Percentiles rank a stretch among this genome's conserved stretches.
These are phyloP conservation scores for Penicillium cataractarum DNA, from an alignment of 495 filamentous ascomycete species.

Conservation along the genomic window DNA sequence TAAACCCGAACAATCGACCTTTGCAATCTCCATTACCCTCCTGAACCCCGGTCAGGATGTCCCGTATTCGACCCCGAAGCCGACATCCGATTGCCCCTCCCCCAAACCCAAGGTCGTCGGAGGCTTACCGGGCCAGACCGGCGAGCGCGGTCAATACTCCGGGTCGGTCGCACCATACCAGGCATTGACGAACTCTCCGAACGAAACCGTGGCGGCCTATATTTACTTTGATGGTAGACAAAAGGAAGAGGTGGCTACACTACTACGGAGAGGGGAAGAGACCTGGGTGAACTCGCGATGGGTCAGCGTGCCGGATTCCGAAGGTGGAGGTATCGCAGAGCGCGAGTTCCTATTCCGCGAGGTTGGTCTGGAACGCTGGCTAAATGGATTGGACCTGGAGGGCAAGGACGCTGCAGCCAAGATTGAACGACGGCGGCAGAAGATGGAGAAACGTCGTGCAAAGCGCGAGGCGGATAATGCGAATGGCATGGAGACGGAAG, in stretches of 20 bases:
- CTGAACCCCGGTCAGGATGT: conserved; percentile 85
- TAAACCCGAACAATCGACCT: conserved; percentile 88
- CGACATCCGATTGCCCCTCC: conserved; percentile 69
- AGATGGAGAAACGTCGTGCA: conserved; percentile 82
- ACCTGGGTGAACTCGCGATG: conserved; percentile 99
- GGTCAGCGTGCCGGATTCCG: conserved; percentile 89
- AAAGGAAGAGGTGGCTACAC: conserved; percentile 96
- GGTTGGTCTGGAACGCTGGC: conserved; percentile 92
- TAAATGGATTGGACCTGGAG: conserved; percentile 91
- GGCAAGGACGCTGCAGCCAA: conserved; percentile 86
- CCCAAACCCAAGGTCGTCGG: conserved; percentile 81
- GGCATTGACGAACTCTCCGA: conserved; percentile 82
- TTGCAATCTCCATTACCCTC: conserved; percentile 95
- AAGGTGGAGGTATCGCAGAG: conserved; percentile 93
- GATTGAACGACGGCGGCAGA: conserved; percentile 82
- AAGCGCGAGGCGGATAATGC: conserved; percentile 60
- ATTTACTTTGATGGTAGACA: conserved; percentile 96
- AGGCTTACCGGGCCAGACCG: conserved; percentile 60
- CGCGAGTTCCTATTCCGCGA: conserved; percentile 97
- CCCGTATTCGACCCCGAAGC: conserved; percentile 83
- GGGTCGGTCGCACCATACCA: conserved; percentile 79
- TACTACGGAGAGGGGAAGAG: conserved; percentile 90
- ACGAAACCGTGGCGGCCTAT: conserved; percentile 97
- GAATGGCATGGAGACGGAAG: conserved; percentile 56
- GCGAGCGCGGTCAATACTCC: conserved; percentile 57